A percentile compares a stretch with the other conserved stretches of the same genome.
These are phyloP conservation scores for Porcisia deanei DNA, from an alignment of 208 protist species.

Conservation along the genomic window DNA sequence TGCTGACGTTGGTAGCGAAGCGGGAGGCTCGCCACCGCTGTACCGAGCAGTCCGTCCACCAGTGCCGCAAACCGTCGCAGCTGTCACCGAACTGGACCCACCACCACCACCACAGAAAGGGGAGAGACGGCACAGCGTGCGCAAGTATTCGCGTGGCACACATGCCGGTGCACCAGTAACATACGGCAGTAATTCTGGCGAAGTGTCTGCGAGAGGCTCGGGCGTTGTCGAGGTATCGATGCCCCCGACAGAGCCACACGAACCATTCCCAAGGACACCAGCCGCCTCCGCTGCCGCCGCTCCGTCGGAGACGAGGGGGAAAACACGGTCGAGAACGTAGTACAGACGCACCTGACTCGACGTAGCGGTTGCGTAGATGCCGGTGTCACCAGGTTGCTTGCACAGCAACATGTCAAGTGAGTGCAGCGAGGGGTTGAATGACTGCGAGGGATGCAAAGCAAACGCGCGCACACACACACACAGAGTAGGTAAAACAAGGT, in stretches of 20 bases:
- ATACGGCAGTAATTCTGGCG: conserved; percentile 3
- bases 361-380: conserved; percentile 68
- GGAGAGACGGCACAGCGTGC: conserved; percentile 24
- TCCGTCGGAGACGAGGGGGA: conserved; percentile 2
- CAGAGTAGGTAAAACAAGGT: neutral
- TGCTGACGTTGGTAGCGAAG: neutral
- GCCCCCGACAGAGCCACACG: neutral
- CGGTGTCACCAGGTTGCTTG: conserved; percentile 66
- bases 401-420: conserved; percentile 52
- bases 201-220: neutral
- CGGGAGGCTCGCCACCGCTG: neutral
- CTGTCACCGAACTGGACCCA: neutral
- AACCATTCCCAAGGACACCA: neutral
- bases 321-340: conserved; percentile 33
- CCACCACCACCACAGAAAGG: neutral
- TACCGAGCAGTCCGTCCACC: neutral
- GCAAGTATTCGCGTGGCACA: conserved; percentile 29
- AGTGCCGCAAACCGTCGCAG: neutral
- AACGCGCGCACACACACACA: neutral
- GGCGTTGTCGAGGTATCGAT: neutral
- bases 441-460: neutral
- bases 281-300: neutral
- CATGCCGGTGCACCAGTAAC: conserved; percentile 19
- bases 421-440: neutral
- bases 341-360: conserved; percentile 43